phyloP scores from a whole-genome alignment of 441 rosid genomes.

The Sinapis alba region DNA sequence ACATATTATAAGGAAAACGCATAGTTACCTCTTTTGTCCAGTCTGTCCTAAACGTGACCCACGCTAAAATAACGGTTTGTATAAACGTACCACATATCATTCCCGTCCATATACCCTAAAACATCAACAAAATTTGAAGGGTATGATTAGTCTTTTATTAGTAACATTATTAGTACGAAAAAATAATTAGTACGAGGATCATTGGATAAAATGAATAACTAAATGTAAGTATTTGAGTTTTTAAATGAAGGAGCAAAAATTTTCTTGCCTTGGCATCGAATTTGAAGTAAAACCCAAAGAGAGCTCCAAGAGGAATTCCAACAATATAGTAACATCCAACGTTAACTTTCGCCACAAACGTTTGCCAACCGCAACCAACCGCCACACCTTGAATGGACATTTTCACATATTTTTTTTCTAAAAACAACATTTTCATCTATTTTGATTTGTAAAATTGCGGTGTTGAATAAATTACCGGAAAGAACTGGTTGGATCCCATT shows the following conservation, averaged over 20 bases:
- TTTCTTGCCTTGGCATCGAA: slow-evolving; percentile 60
- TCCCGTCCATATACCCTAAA: slow-evolving; percentile 64
- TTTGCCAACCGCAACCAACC: slow-evolving; percentile 76
- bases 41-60: slow-evolving; percentile 58
- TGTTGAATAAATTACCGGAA: slow-evolving; percentile 38
- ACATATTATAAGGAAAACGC: not conserved
- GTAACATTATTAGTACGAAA: not conserved
- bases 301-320: slow-evolving; percentile 59
- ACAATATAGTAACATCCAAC: slow-evolving; percentile 59
- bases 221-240: not conserved
- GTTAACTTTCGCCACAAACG: slow-evolving; percentile 61
- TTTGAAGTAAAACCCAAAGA: slow-evolving; percentile 58
- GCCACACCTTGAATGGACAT: slow-evolving; percentile 49
- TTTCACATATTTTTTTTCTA: not conserved
- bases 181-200: not conserved
- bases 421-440: no score
- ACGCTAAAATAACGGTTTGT: slow-evolving; percentile 53
- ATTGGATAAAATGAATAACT: not conserved
- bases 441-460: not conserved
- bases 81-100: slow-evolving; percentile 57
- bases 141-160: not conserved
- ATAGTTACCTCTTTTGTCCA: slow-evolving; percentile 54
- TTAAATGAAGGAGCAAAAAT: not conserved
- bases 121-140: not conserved
- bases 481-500: slow-evolving; percentile 67